These are phyloP conservation scores for Pachysandra terminalis DNA, from an alignment of 164 flowering plant species.

Conservation along the genomic window DNA sequence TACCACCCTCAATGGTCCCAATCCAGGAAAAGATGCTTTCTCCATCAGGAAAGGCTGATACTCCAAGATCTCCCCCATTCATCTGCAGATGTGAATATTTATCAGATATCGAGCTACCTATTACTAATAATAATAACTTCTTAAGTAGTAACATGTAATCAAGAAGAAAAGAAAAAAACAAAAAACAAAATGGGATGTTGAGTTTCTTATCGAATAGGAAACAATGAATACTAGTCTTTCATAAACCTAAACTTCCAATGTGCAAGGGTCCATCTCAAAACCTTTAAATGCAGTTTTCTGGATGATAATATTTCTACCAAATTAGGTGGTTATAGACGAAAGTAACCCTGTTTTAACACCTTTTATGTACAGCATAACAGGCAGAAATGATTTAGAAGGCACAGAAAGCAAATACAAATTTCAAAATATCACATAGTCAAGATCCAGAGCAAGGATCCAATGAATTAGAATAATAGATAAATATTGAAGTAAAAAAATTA, in stretches of 20 bases:
- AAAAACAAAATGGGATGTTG: not conserved
- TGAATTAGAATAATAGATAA: too few relatives aligned
- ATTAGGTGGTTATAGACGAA: not conserved
- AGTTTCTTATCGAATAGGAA: not conserved
- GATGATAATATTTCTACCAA: not conserved
- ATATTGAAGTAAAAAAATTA: too few relatives aligned
- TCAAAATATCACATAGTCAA: not conserved
- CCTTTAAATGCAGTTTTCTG: not conserved
- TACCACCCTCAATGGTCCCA: constrained; percentile 72
- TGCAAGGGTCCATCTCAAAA: not conserved
- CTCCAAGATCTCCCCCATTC: constrained; percentile 64
- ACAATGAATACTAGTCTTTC: not conserved
- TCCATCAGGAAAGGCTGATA: constrained; percentile 70
- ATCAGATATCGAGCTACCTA: not conserved
- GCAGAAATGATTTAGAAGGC: not conserved
- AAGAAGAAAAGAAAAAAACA: constrained; percentile 1
- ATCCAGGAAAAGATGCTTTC: constrained; percentile 71
- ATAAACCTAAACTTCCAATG: not conserved
- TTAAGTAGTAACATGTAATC: not conserved
- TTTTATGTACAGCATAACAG: not conserved
- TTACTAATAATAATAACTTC: not conserved
- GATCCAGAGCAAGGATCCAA: not conserved
- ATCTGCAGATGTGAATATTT: constrained; percentile 32
- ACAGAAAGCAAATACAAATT: not conserved
- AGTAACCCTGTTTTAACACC: not conserved